Base-by-base conservation (phyloP, 768 basidiomycete species). In the Tephrocybe sp. region DNA sequence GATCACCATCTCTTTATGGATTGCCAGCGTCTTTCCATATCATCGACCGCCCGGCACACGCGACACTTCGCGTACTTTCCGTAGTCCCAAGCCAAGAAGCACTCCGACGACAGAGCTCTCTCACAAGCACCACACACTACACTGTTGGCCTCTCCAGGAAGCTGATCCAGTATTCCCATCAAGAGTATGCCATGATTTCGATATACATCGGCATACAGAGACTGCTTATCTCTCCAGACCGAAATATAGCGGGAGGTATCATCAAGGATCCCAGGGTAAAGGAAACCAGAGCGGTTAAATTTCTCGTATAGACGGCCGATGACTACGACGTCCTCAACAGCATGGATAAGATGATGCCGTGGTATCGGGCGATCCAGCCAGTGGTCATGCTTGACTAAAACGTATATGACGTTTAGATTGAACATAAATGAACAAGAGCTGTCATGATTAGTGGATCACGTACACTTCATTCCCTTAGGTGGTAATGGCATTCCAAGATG, bases 171-270 rank as follows among this genome's bases (percentile, higher is more conserved):
- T 15, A 53, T 49, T 29, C 42, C 34, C 1, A 53, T 24, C 16
- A 31, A 29, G 3, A 53, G 34, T 2, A 53, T 19, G 11, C 42
- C 42, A 27, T 53, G 37, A 23, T 40, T 49, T 8, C 42, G 47
- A 37, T 36, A 38, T 2, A 9, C 15, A 10, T 49, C 29, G n/a
- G 11, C 25, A 2, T 1, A 1, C 13, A 16, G 31, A n/a, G 47
- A 13, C 38, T 15, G 34, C 22, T 23, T 30, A 23, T 54, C 47
- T 11, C 29, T 31, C 43, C 44, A 54, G 47, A 54, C 42, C 30
- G 39, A 27, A 13, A 49, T 39, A 27, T 54, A 54, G 42, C 39
- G 47, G 3, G 25, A 13, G 21, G 47, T 49, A 22, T 49, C 52
- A 8, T 42, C 31, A 11, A 2, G 1, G 2, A 54, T 39, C 38